A percentile compares a stretch with the other conserved stretches of the same genome.
phyloP scores from a whole-genome alignment of 768 basidiomycete genomes.

The Lentinus brumalis region DNA sequence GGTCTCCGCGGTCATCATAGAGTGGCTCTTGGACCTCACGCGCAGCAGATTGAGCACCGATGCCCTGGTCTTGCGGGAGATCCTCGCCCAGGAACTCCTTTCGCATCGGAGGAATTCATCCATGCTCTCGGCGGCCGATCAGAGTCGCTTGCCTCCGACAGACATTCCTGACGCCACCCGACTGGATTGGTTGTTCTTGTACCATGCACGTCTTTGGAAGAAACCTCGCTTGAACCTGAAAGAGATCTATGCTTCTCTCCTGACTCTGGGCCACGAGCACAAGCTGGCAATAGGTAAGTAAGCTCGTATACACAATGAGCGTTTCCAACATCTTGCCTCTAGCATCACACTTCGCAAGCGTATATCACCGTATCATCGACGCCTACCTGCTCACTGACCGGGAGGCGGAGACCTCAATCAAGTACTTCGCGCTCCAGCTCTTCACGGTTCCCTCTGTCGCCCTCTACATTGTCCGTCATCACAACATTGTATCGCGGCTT shows the following conservation, averaged over 20 bases:
- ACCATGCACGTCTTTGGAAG: conserved; percentile 87
- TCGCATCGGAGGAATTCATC: conserved; percentile 57
- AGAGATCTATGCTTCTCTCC: conserved; percentile 77
- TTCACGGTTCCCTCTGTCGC: conserved; percentile 91
- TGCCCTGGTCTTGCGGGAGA: conserved; percentile 65
- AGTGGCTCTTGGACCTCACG: conserved; percentile 84
- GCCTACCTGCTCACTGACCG: conserved; percentile 91
- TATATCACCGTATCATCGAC: conserved; percentile 87
- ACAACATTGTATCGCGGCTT: conserved; percentile 73
- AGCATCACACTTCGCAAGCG: conserved; percentile 84
- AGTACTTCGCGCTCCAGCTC: conserved; percentile 89
- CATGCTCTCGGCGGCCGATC: conserved; percentile 41
- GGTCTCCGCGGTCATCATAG: conserved; percentile 78
- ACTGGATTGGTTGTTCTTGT: conserved; percentile 75
- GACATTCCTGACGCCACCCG: conserved; percentile 55
- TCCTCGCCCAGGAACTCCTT: conserved; percentile 71
- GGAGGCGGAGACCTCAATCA: conserved; percentile 93
- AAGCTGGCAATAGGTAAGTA: conserved; percentile 77
- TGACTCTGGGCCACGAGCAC: conserved; percentile 70
- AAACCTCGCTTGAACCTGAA: conserved; percentile 77
- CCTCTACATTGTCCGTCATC: conserved; percentile 71
- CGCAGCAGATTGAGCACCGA: conserved; percentile 70
- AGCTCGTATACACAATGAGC: neutral
- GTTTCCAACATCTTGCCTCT: conserved; percentile 10
- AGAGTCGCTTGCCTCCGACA: conserved; percentile 31